Conservation (phyloP, 495 filamentous ascomycete species). For the Chaetomium tenue region DNA sequence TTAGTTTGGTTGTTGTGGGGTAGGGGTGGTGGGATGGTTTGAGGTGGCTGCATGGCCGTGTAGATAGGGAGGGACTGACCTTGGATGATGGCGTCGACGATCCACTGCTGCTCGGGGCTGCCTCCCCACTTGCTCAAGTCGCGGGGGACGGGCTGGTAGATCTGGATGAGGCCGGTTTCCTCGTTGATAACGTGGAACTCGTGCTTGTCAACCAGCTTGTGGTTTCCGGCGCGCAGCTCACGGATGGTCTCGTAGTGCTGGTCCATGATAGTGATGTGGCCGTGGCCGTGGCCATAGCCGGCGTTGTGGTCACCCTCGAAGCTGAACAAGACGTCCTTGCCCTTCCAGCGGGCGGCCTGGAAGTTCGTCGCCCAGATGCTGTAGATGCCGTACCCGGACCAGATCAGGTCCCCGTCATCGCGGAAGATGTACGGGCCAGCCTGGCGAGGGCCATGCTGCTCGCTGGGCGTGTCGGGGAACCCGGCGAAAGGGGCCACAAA, state of each 20-base stretch:
- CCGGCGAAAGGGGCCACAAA: constrained; percentile 57
- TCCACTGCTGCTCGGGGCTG: constrained; percentile 45
- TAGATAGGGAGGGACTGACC: constrained; percentile 38
- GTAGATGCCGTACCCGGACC: constrained; percentile 56
- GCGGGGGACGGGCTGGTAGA: constrained; percentile 45
- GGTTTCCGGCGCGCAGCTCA: constrained; percentile 52
- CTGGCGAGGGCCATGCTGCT: constrained; percentile 54
- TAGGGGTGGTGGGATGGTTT: constrained; percentile 12
- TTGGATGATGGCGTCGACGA: constrained; percentile 53
- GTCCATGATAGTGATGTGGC: constrained; percentile 52
- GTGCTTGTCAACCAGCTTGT: constrained; percentile 55
- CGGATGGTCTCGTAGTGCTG: constrained; percentile 55
- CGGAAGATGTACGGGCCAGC: constrained; percentile 57
- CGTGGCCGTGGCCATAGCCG: constrained; percentile 54
- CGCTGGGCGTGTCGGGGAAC: constrained; percentile 41
- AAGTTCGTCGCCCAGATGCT: constrained; percentile 54
- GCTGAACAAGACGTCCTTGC: constrained; percentile 52
- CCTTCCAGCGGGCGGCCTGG: constrained; percentile 48
- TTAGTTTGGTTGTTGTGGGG: constrained; percentile 25
- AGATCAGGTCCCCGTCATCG: constrained; percentile 54
- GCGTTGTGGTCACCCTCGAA: constrained; percentile 57
- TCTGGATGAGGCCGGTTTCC: constrained; percentile 49
- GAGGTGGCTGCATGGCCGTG: neutral
- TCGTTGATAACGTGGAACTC: constrained; percentile 54
- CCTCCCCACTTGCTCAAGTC: constrained; percentile 46